These are phyloP conservation scores for Discostella stelligera DNA, from an alignment of 352 stramenopile genomes.

Conservation along the genomic window DNA sequence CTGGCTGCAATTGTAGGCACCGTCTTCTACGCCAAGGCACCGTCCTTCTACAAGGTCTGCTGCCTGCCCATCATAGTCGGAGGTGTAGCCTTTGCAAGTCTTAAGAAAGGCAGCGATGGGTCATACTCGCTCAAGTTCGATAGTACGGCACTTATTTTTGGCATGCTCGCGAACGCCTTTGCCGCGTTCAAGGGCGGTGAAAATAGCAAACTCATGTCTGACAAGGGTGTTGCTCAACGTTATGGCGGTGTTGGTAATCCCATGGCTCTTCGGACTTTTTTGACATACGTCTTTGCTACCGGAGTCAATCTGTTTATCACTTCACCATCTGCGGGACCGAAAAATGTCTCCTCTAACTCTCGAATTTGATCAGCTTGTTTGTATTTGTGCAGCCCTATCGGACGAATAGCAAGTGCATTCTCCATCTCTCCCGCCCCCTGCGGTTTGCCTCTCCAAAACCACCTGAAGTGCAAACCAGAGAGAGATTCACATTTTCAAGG, in stretches of 20 bases:
- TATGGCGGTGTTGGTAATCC: conserved; percentile 63
- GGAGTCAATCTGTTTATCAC: conserved; percentile 25
- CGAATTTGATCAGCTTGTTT: conserved; percentile 37
- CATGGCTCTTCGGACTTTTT: conserved; percentile 45
- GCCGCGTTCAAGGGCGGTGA: conserved; percentile 71
- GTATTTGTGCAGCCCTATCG: conserved; percentile 56
- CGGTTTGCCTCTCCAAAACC: conserved; percentile 54
- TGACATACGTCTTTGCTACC: conserved; percentile 36
- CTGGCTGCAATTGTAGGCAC: conserved; percentile 56
- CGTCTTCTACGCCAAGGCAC: conserved; percentile 56
- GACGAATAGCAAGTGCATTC: conserved; percentile 36
- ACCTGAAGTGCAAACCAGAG: conserved; percentile 2
- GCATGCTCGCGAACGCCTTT: conserved; percentile 63
- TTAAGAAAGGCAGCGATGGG: conserved; percentile 54
- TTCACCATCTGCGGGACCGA: conserved; percentile 18
- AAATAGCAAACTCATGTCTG: conserved; percentile 66
- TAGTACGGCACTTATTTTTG: conserved; percentile 54
- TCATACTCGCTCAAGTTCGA: conserved; percentile 62
- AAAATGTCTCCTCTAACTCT: conserved; percentile 46
- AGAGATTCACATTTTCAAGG: neutral
- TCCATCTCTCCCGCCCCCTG: conserved; percentile 39
- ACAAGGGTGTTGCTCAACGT: conserved; percentile 54
- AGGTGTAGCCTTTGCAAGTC: conserved; percentile 60
- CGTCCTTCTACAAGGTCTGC: conserved; percentile 52
- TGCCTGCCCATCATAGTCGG: conserved; percentile 63